phyloP scores from a whole-genome alignment of 345 rosid genomes.

The Eucalyptus marginata region DNA sequence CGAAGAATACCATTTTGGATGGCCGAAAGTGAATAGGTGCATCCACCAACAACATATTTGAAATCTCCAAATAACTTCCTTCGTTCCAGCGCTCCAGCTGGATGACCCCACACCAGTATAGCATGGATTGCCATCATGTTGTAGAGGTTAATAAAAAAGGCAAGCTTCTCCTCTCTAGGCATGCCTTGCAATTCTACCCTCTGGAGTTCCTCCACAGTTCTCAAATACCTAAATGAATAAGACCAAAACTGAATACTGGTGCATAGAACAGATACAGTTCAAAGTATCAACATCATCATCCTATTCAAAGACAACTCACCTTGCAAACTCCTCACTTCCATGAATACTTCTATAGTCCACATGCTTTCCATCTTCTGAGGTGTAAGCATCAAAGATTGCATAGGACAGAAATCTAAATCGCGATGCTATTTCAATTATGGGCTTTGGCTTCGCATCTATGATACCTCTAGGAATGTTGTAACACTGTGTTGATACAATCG shows the following conservation, averaged over 20 bases:
- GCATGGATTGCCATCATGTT: slow-evolving; percentile 90
- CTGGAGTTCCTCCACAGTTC: slow-evolving; percentile 77
- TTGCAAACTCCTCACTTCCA: slow-evolving; percentile 94
- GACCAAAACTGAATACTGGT: not conserved
- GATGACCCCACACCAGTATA: slow-evolving; percentile 61
- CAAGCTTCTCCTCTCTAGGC: slow-evolving; percentile 66
- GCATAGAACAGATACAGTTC: not conserved
- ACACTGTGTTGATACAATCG: slow-evolving; percentile 62
- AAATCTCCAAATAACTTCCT: slow-evolving; percentile 64
- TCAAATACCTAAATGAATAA: slow-evolving; percentile 38
- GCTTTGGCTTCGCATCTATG: slow-evolving; percentile 62
- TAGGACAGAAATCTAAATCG: slow-evolving; percentile 52
- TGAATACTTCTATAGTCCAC: slow-evolving; percentile 82
- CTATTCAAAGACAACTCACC: slow-evolving; percentile 20
- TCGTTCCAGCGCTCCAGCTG: slow-evolving; percentile 62
- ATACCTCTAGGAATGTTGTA: slow-evolving; percentile 77
- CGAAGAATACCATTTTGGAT: slow-evolving; percentile 82
- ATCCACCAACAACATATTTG: slow-evolving; percentile 69
- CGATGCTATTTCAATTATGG: slow-evolving; percentile 50
- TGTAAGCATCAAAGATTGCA: slow-evolving; percentile 71
- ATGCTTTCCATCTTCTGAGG: slow-evolving; percentile 68
- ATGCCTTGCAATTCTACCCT: slow-evolving; percentile 57
- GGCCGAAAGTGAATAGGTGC: slow-evolving; percentile 65
- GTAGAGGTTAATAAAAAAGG: slow-evolving; percentile 79
- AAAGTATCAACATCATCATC: not conserved